Percentiles rank a stretch among this genome's conserved stretches.
These are phyloP conservation scores for Dovyalis caffra DNA, from an alignment of 345 rosid species.

Conservation along the genomic window DNA sequence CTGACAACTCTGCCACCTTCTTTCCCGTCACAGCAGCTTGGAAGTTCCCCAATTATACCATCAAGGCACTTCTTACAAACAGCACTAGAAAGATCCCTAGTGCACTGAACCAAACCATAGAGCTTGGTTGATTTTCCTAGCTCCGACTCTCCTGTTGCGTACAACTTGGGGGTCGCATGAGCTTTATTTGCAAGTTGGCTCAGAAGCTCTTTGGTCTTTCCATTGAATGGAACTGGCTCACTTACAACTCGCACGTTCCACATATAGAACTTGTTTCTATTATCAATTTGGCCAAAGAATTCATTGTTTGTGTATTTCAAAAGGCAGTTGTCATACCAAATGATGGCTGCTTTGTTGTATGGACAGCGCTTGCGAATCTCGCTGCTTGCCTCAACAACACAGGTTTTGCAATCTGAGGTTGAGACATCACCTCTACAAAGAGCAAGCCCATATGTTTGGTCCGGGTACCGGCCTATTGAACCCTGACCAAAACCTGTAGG, in stretches of 20 bases:
- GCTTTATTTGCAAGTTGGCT: constrained; percentile 25
- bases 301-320: constrained; percentile 34
- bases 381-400: constrained; percentile 27
- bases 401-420: constrained; percentile 33
- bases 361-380: constrained; percentile 39
- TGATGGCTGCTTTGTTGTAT: constrained; percentile 33
- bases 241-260: constrained; percentile 28
- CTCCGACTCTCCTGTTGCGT: constrained; percentile 25
- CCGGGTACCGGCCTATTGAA: constrained; percentile 20
- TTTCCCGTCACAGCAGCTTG: constrained; percentile 48
- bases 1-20: constrained; percentile 48
- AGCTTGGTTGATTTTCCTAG: constrained; percentile 18
- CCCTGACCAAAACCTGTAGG: constrained; percentile 30
- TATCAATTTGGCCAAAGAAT: constrained; percentile 45
- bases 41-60: constrained; percentile 36
- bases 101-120: constrained; percentile 44
- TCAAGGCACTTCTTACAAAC: constrained; percentile 43
- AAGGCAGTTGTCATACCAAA: constrained; percentile 48
- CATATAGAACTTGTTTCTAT: constrained; percentile 38
- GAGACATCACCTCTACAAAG: constrained; percentile 42
- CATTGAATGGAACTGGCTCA: constrained; percentile 26
- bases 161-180: constrained; percentile 17
- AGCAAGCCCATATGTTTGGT: constrained; percentile 32
- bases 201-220: constrained; percentile 29
- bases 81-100: constrained; percentile 30